Base-by-base conservation (phyloP, 2,329 filamentous ascomycete genomes). In the Bimuria novae-zelandiae region DNA sequence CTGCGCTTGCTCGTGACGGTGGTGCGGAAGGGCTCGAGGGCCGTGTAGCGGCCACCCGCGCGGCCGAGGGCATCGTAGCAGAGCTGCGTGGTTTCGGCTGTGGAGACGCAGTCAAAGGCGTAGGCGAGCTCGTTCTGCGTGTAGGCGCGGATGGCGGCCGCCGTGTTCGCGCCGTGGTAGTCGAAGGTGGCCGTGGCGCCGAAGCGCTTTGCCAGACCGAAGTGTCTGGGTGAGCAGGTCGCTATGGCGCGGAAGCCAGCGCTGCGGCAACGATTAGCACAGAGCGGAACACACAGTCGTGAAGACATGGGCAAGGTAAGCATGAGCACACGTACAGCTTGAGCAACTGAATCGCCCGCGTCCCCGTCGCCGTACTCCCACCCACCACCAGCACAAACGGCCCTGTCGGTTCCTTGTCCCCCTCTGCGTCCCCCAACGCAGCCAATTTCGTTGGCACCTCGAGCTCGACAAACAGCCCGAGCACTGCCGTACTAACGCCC, bases 101-200 rank as follows among this genome's bases (percentile, higher is more conserved):
- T 57, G 25, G 75, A 67, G 46, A 82, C 76, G 52, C 76, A 79
- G 65, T 83, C 80, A 22, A 81, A 68, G 14, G 68, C 77, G 46
- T 75, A 67, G 12, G 55, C 57, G 1, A 82, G 68, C 29, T 55
- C 57, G 61, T 77, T 74, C 2, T 69, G 59, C 2, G 78, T 79
- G 59, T 70, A 68, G n/a, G 66, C 63, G 25, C 72, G 68, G 63
- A 83, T 82, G 35, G 78, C 71, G 29, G 65, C 61, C 1, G 70
- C 70, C 42, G 68, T 73, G 14, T 69, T 71, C 0, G 75, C 69
- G 21, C 70, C 70, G 16, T 68, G 68, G 71, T 83, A 82, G 65
- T 82, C 78, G 57, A 60, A 55, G 4, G 52, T 45, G 17, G 46
- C 50, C 27, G 52, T 46, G 17, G 62, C 61, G 35, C 59, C 61